These are phyloP conservation scores for Ogataea corticis DNA, from an alignment of 805 yeast species.

Conservation along the genomic window DNA sequence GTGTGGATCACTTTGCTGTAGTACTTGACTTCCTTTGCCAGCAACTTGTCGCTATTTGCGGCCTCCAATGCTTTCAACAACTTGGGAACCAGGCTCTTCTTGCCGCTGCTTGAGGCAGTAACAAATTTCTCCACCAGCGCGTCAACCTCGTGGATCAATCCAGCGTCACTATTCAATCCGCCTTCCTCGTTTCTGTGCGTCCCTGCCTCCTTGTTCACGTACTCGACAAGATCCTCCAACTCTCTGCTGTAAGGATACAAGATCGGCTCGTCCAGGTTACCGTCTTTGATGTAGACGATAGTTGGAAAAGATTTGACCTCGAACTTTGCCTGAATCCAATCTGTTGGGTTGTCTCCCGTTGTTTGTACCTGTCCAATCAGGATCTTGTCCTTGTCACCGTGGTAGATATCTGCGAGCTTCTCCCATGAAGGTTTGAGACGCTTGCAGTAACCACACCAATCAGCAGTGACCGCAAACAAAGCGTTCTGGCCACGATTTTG, in stretches of 20 bases:
- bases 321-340: slow-evolving; percentile 41
- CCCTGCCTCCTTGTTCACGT: slow-evolving; percentile 45
- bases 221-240: slow-evolving; percentile 48
- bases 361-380: slow-evolving; percentile 49
- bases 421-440: slow-evolving; percentile 52
- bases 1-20: slow-evolving; percentile 50
- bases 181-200: slow-evolving; percentile 45
- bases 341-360: slow-evolving; percentile 44
- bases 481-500: slow-evolving; percentile 38
- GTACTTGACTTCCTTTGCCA: slow-evolving; percentile 39
- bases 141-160: slow-evolving; percentile 38
- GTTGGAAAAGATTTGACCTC: slow-evolving; percentile 54
- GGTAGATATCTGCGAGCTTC: slow-evolving; percentile 48
- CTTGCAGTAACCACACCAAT: slow-evolving; percentile 63
- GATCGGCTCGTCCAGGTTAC: slow-evolving; percentile 37
- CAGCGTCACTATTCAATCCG: slow-evolving; percentile 39
- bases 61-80: slow-evolving; percentile 39
- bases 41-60: slow-evolving; percentile 26
- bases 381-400: slow-evolving; percentile 39
- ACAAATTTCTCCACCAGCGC: slow-evolving; percentile 33
- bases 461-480: slow-evolving; percentile 57
- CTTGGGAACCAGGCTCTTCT: slow-evolving; percentile 31
- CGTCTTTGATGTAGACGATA: slow-evolving; percentile 46
- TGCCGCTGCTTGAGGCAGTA: slow-evolving; percentile 30
- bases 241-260: slow-evolving; percentile 45